Base-by-base conservation (phyloP, 495 filamentous ascomycete species). In the Penicillium cinerascens region DNA sequence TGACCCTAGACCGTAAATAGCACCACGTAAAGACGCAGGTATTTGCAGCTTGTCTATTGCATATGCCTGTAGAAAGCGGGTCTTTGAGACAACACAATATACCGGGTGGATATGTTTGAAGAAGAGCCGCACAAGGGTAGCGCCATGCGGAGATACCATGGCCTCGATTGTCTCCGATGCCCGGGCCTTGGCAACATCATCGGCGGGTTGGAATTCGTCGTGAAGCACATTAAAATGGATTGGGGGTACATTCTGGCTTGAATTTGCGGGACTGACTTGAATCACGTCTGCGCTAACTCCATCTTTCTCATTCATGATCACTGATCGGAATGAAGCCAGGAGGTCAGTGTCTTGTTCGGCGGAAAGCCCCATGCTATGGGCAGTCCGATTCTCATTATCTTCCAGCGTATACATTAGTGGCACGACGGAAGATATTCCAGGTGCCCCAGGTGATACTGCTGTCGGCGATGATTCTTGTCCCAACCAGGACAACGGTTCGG, bases 331-430 rank as follows among this genome's bases (percentile, higher is more conserved):
- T 11, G 56, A 59, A 16, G 55, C 41, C 2, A 60, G 43, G 11
- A 60, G 37, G 37, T 59, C 48, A 11, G 56, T 52, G 20, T 60
- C 60, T 46, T 63, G 60, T 33, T 59, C 60, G 33, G 52, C 55
- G 20, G 42, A 59, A 2, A 55, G 43, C 10, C 56, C 52, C 45
- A 60, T 51, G 33, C 41, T 59, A 41, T 56, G 60, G 10, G 56
- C 49, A 3, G 53, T 63, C n/a, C 49, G 38, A 26, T 57, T 50
- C 33, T 51, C 43, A 2, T 50, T 49, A 33, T 59, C 49, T 45
- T 60, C 56, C 16, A 63, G 46, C 13, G 52, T 51, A 16, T 56
- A 33, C 2, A 44, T 42, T 3, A 27, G 20, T 7, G 51, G 52
- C 0, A 21, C 18, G 44, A 18, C 29, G 1, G 37, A 39, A 1